Evolutionary conservation across 164 flowering plant genomes (phyloP).

Genomic region (Akebia trifoliata): DNA sequence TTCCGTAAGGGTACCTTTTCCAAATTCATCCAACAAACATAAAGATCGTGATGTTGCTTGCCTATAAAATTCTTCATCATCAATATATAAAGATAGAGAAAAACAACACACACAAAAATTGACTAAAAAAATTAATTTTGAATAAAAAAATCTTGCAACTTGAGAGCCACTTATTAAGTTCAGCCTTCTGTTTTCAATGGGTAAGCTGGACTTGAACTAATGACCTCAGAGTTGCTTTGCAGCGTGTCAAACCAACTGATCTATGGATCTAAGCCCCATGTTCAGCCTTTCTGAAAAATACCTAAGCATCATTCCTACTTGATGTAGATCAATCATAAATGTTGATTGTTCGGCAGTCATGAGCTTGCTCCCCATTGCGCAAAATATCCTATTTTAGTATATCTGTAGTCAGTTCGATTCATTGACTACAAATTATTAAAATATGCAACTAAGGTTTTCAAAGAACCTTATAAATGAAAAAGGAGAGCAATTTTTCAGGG

Average conservation of each 20-base stretch:
- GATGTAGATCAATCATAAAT: slow-evolving; percentile 96
- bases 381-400: slow-evolving; percentile 58
- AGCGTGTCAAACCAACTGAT: too few species aligned
- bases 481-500: background rate
- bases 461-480: background rate
- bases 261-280: too few species aligned
- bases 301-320: slow-evolving; percentile 98
- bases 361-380: slow-evolving; percentile 83
- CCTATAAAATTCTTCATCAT: slow-evolving; percentile 33
- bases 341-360: slow-evolving; percentile 94
- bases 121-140: too few species aligned
- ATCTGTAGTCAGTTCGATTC: slow-evolving; percentile 4
- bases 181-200: background rate
- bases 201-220: too few species aligned
- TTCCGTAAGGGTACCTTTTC: slow-evolving; percentile 97
- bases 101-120: background rate
- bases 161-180: background rate
- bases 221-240: background rate
- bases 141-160: too few species aligned
- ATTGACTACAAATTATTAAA: background rate
- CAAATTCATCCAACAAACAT: slow-evolving; percentile 95
- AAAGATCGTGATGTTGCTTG: slow-evolving; percentile 81
- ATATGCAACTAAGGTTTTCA: background rate
- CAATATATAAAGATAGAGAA: slow-evolving; percentile 1
- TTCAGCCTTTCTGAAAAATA: slow-evolving; percentile 17